These are phyloP conservation scores for Cryptosporidium tyzzeri DNA, from an alignment of 169 alveolate species.

Conservation along the genomic window DNA sequence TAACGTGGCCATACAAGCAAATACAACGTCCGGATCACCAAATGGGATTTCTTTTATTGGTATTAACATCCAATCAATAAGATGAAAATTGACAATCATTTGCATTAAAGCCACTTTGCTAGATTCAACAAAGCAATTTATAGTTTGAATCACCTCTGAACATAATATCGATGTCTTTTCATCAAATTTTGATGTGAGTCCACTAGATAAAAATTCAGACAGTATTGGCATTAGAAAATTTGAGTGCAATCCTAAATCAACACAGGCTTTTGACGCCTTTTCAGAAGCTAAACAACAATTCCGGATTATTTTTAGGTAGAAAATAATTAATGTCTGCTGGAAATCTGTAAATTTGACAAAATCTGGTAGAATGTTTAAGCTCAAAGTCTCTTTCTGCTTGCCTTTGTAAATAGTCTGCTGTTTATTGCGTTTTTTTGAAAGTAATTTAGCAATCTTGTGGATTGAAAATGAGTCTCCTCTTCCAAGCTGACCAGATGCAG, in stretches of 20 bases:
- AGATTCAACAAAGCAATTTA: conserved; percentile 35
- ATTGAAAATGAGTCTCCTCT: conserved; percentile 60
- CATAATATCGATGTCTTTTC: conserved; percentile 47
- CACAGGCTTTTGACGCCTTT: conserved; percentile 38
- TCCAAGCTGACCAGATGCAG: conserved; percentile 55
- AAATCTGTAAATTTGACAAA: conserved; percentile 59
- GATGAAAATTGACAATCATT: conserved; percentile 63
- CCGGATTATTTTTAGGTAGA: conserved; percentile 39
- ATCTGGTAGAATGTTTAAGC: conserved; percentile 42
- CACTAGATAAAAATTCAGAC: conserved; percentile 41
- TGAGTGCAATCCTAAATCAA: conserved; percentile 65
- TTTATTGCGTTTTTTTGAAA: conserved; percentile 31
- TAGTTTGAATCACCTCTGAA: conserved; percentile 52
- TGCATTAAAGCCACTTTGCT: conserved; percentile 44
- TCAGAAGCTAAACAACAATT: conserved; percentile 64
- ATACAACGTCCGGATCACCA: conserved; percentile 65
- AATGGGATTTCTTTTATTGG: conserved; percentile 69
- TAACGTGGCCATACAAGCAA: conserved; percentile 28
- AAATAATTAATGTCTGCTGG: conserved; percentile 31
- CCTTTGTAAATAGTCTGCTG: neutral
- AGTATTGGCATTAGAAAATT: conserved; percentile 62
- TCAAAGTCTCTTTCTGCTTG: conserved; percentile 35
- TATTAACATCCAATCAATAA: conserved; percentile 65
- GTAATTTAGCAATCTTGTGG: conserved; percentile 38
- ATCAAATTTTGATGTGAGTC: conserved; percentile 31